Evolutionary conservation across 495 filamentous ascomycete genomes (phyloP).

Genomic region (Chaetomium tenue): DNA sequence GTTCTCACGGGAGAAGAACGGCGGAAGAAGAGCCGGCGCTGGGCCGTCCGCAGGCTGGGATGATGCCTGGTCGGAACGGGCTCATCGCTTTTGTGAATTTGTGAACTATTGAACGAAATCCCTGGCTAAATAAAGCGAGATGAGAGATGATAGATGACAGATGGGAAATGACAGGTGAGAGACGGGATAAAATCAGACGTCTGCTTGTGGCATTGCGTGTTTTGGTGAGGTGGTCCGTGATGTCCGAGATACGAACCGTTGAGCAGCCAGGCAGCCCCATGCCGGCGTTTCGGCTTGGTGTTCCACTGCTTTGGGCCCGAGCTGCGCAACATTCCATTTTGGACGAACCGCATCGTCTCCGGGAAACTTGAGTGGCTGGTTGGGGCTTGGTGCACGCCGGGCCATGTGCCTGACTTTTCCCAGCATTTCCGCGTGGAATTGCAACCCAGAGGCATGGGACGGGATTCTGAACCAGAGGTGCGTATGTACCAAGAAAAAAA

Average conservation of each 20-base stretch:
- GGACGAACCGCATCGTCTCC: neutral
- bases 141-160: neutral
- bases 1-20: neutral
- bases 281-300: neutral
- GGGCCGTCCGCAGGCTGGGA: neutral
- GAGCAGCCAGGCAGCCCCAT: neutral
- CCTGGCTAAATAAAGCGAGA: neutral
- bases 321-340: constrained; percentile 2
- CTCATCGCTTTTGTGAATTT: neutral
- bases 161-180: too few species aligned
- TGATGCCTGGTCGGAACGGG: neutral
- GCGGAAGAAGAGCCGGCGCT: neutral
- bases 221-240: neutral
- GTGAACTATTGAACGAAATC: neutral
- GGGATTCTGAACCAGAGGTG: neutral
- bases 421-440: neutral
- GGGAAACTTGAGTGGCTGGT: neutral
- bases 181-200: too few species aligned
- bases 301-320: constrained; percentile 3
- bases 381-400: neutral
- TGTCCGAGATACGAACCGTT: neutral
- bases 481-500: too few species aligned
- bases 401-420: constrained; percentile 7
- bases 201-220: neutral
- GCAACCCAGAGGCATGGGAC: neutral